Conservation (phyloP, 306 rosid species). For the Inga laurina region DNA sequence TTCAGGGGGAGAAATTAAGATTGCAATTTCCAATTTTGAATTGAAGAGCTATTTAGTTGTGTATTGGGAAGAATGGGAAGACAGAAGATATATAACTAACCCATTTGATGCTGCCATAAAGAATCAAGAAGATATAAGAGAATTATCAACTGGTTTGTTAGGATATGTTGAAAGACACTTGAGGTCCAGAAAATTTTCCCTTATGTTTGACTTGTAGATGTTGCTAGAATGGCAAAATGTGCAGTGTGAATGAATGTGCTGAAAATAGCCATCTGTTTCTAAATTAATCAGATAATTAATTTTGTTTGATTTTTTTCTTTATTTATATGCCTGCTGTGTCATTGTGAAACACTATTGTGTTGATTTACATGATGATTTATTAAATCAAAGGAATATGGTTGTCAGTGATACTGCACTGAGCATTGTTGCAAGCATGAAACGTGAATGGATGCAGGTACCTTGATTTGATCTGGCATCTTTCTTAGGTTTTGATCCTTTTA, state of each 20-base stretch:
- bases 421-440: conserved; percentile 83
- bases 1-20: not conserved
- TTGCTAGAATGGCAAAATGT: not conserved
- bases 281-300: not conserved
- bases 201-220: not conserved
- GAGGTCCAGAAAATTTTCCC: not conserved
- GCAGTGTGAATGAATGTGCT: not conserved
- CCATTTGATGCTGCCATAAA: not conserved
- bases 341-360: conserved; percentile 13
- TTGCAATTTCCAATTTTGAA: not conserved
- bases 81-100: conserved; percentile 5
- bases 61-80: not conserved
- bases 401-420: conserved; percentile 72
- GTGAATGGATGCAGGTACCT: conserved; percentile 92
- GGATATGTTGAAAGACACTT: conserved; percentile 8
- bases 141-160: conserved; percentile 6
- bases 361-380: conserved; percentile 41
- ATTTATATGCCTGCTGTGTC: not conserved
- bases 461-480: conserved; percentile 22
- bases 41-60: not conserved
- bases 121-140: not conserved
- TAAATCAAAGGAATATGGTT: conserved; percentile 46
- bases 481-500: not conserved
- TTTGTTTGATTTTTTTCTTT: not conserved
- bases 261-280: not conserved